These are phyloP conservation scores for Cutaneotrichosporon sp. DNA, from an alignment of 1,284 basidiomycete species.

Conservation along the genomic window DNA sequence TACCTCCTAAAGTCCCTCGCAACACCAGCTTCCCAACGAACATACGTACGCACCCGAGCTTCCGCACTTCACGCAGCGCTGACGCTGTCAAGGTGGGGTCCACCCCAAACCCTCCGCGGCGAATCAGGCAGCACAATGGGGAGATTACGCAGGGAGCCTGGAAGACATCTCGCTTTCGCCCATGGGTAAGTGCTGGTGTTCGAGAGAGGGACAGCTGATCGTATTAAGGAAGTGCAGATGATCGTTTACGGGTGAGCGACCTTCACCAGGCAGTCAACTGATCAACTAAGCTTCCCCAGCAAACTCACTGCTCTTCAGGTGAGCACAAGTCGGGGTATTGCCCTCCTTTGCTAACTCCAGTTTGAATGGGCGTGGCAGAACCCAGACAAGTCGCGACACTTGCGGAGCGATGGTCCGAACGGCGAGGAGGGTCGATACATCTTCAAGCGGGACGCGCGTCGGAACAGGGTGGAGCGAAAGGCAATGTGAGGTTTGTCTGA, in stretches of 20 bases:
- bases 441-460: conserved; percentile 44
- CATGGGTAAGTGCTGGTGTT: conserved; percentile 62
- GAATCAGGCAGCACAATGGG: conserved; percentile 85
- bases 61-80: background rate
- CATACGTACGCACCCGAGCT: conserved; percentile 56
- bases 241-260: conserved; percentile 65
- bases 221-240: conserved; percentile 67
- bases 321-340: no score
- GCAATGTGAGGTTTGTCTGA: conserved; percentile 33
- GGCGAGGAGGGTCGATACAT: conserved; percentile 18
- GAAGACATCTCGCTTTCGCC: conserved; percentile 69
- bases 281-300: conserved; percentile 67
- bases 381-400: conserved; percentile 57
- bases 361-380: conserved; percentile 96
- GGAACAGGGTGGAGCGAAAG: conserved; percentile 45
- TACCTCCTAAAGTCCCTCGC: conserved; percentile 76
- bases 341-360: conserved; percentile 54
- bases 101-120: conserved; percentile 74
- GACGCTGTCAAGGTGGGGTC: conserved; percentile 67
- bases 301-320: conserved; percentile 70
- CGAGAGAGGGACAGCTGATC: background rate
- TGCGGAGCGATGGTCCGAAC: conserved; percentile 30
- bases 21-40: conserved; percentile 59
- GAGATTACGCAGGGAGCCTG: conserved; percentile 71
- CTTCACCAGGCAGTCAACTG: conserved; percentile 1